Base-by-base conservation (phyloP, 768 basidiomycete genomes). In the Trametes cinnabarina region DNA sequence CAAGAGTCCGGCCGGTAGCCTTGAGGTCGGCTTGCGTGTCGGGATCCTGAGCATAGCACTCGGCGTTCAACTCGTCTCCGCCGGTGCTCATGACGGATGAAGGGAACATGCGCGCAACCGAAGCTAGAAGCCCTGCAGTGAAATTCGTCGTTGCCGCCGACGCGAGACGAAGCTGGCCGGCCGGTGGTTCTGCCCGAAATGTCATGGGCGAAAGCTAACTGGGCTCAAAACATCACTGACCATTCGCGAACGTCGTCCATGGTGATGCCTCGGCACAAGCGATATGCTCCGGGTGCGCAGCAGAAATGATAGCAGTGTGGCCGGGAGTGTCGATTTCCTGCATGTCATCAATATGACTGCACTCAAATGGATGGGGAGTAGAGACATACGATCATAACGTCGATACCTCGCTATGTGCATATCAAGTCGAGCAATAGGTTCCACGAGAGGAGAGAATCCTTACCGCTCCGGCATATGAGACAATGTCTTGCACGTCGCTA, bases 311-410 rank as follows among this genome's bases (percentile, higher is more conserved):
- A 7, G 74, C 66, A 4, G 80, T 79, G 61, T 81, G 80, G 3
- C 79, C 80, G 5, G 80, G 80, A 1, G 75, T 78, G 59, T 80
- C 80, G 52, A 80, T 71, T 66, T 80, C 76, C 64, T 65, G 44
- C 22, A 42, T 8, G 22, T 7, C 8, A 40, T 51, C 0, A 42
- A 35, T 28, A 2, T n/a, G 26, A 17, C 32, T 14, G 26, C 22
- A 8, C 5, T 17, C 0, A 41, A 11, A 25, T 19, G 8, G 0
- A 37, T 1, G 49, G 35, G 11, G 7, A 12, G 2, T 19, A 20
- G 9, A 2, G n/a, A 25, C 60, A 11, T 50, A 65, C 65, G n/a
- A 79, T 60, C 48, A 80, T 60, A 26, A 81, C 74, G 40, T n/a
- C n/a, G n/a, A n/a, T 32, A 11, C 30, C 30, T 32, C 30, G 30